Conservation (phyloP, 2,329 filamentous ascomycete species). For the Talaromyces albobiverticillius region DNA sequence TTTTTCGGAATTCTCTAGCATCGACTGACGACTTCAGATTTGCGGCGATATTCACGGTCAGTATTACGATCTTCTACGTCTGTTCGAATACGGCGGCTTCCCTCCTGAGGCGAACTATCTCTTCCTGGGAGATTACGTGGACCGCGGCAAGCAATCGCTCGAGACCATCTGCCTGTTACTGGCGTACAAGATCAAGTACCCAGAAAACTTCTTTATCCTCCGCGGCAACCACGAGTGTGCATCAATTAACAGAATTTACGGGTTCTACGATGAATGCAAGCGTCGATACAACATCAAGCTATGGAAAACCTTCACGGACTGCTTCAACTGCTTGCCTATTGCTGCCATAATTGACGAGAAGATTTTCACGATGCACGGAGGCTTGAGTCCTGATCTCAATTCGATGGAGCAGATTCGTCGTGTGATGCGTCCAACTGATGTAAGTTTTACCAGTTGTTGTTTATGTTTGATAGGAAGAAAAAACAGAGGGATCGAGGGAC, state of each 20-base stretch:
- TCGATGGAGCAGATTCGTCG: conserved; percentile 99
- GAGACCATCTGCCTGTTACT: conserved; percentile 97
- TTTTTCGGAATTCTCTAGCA: neutral
- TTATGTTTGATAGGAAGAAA: conserved; percentile 1
- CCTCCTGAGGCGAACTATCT: conserved; percentile 99
- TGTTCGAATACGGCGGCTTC: conserved; percentile 98
- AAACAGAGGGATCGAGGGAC: neutral
- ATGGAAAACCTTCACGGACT: conserved; percentile 99
- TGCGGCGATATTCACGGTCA: conserved; percentile 99
- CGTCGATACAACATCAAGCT: conserved; percentile 98
- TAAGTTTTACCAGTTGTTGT: conserved; percentile 53
- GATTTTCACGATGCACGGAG: conserved; percentile 99
- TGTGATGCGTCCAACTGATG: conserved; percentile 98
- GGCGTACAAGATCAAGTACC: conserved; percentile 99
- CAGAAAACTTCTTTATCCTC: conserved; percentile 98
- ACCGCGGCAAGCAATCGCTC: conserved; percentile 97
- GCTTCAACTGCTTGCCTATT: conserved; percentile 98
- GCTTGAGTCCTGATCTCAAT: conserved; percentile 93
- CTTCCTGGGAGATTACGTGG: conserved; percentile 98
- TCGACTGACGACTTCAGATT: conserved; percentile 59
- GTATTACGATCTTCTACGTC: conserved; percentile 94
- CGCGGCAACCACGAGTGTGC: conserved; percentile 99
- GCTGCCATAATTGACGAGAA: conserved; percentile 99
- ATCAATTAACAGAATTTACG: conserved; percentile 98
- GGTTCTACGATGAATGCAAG: conserved; percentile 99